A percentile compares a stretch with the other conserved stretches of the same genome.
These are phyloP conservation scores for Bruguiera sexangula DNA, from an alignment of 345 rosid species.

Conservation along the genomic window DNA sequence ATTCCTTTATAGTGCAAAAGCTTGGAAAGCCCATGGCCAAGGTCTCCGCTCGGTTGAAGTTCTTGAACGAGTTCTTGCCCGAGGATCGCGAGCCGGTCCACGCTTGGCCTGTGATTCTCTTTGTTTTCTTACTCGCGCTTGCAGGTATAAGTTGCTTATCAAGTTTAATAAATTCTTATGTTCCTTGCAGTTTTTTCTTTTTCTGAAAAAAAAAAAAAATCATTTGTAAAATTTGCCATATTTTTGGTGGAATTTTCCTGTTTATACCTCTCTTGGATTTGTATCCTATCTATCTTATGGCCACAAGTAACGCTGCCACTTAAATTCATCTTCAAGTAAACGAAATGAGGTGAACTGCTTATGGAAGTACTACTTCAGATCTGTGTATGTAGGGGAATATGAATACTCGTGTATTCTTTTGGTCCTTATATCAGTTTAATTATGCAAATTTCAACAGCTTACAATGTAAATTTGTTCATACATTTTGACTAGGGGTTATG, in stretches of 20 bases:
- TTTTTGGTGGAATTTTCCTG: too few species aligned
- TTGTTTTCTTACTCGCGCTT: slow-evolving; percentile 68
- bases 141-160: slow-evolving; percentile 41
- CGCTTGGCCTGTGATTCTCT: slow-evolving; percentile 81
- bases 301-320: too few species aligned
- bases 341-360: background rate
- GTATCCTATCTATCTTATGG: too few species aligned
- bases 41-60: slow-evolving; percentile 54
- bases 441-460: too few species aligned
- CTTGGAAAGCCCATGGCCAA: slow-evolving; percentile 63
- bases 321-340: too few species aligned
- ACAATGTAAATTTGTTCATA: background rate
- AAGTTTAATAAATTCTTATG: background rate
- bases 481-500: background rate
- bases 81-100: slow-evolving; percentile 93
- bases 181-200: background rate
- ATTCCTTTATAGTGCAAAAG: slow-evolving; percentile 70
- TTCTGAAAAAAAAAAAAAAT: too few species aligned
- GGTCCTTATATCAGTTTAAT: too few species aligned
- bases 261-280: too few species aligned
- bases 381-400: background rate
- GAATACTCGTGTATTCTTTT: too few species aligned
- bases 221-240: background rate
- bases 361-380: background rate
- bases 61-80: slow-evolving; percentile 83